Conservation (phyloP, 2,329 filamentous ascomycete species). For the Trichoderma sp. region DNA sequence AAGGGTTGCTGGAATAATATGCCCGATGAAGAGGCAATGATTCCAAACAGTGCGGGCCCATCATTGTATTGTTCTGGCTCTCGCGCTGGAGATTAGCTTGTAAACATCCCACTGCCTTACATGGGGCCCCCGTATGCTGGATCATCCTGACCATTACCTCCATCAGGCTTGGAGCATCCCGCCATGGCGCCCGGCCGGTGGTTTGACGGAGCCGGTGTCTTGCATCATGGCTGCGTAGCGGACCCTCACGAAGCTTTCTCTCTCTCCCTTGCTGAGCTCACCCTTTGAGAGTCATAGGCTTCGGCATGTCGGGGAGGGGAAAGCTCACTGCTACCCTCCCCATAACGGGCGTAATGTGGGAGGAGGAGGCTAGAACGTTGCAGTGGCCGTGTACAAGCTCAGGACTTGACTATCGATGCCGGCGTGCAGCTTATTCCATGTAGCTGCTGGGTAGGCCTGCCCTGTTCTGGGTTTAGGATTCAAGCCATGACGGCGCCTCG, state of each 20-base stretch:
- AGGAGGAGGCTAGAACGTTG: background rate
- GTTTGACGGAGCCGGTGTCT: conserved; percentile 14
- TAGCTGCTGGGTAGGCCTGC: background rate
- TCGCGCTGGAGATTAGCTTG: background rate
- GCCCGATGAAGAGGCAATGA: background rate
- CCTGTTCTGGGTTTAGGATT: background rate
- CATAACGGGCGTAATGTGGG: background rate
- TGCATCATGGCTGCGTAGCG: conserved; percentile 19
- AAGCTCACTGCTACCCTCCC: background rate
- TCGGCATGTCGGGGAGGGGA: conserved; percentile 16
- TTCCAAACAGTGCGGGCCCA: conserved; percentile 9
- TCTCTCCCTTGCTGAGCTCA: background rate
- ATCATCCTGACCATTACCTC: conserved; percentile 5
- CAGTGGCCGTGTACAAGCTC: background rate
- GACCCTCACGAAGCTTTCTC: conserved; percentile 9
- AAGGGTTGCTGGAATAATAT: background rate
- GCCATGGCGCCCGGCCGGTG: conserved; percentile 10
- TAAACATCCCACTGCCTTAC: background rate
- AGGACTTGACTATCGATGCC: background rate
- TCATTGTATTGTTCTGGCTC: background rate
- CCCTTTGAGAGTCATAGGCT: background rate
- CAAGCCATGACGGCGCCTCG: background rate
- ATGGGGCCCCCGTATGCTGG: background rate
- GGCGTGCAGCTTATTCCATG: background rate
- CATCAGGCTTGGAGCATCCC: background rate